These are phyloP conservation scores for Thalassiosira mediterranea DNA, from an alignment of 352 stramenopile species.

Conservation along the genomic window DNA sequence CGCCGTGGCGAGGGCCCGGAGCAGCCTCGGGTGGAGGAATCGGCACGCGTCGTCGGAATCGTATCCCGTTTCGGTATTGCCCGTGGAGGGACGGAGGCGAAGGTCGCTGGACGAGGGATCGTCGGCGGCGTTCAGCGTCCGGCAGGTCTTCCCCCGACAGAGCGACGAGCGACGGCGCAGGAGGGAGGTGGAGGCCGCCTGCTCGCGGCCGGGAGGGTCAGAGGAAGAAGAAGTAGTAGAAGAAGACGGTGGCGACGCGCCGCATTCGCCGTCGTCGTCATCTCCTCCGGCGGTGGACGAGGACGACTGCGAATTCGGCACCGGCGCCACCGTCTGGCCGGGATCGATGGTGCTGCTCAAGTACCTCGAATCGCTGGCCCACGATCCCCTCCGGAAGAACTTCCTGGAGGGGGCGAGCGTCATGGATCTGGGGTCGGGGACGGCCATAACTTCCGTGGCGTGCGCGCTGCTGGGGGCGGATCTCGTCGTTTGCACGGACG, in stretches of 20 bases:
- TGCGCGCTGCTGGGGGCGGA: constrained; percentile 87
- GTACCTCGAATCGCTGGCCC: constrained; percentile 70
- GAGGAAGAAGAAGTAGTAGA: background rate
- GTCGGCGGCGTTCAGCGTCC: too few relatives aligned
- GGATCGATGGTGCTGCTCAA: constrained; percentile 76
- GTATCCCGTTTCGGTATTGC: constrained; percentile 59
- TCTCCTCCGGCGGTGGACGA: constrained; percentile 4
- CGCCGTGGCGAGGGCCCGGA: constrained; percentile 10
- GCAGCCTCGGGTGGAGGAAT: constrained; percentile 67
- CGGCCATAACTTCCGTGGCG: constrained; percentile 89
- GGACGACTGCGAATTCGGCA: constrained; percentile 55
- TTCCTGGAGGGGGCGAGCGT: constrained; percentile 76
- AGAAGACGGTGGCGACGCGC: background rate
- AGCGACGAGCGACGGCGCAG: too few relatives aligned
- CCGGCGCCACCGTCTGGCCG: constrained; percentile 84
- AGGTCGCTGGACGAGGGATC: too few relatives aligned
- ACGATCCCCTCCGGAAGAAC: background rate
- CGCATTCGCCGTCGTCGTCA: too few relatives aligned
- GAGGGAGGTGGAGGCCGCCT: too few relatives aligned
- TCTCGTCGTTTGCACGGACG: constrained; percentile 90
- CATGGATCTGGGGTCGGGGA: constrained; percentile 90
- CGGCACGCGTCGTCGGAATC: constrained; percentile 58
- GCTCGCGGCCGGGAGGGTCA: too few relatives aligned
- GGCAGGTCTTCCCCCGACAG: too few relatives aligned
- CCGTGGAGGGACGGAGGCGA: too few relatives aligned